Base-by-base conservation (phyloP, 2,329 filamentous ascomycete genomes). In the Rhinocladiella similis region DNA sequence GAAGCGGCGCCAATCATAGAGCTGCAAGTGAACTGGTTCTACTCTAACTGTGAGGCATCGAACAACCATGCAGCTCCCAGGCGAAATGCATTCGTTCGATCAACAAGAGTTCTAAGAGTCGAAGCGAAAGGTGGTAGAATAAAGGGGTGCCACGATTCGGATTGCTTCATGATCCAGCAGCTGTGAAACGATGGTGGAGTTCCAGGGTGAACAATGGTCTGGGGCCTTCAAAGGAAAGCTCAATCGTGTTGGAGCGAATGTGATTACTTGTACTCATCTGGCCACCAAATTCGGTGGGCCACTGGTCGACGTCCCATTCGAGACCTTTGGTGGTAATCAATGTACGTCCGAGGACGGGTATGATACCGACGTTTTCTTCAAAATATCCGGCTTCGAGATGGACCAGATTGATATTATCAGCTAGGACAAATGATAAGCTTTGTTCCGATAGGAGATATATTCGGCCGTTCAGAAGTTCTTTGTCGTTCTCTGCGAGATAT, bases 261-360 rank as follows among this genome's bases (percentile, higher is more conserved):
- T 91, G 87, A 72, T 94, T 94, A 72, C 89, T 94, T 55, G 90
- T 93, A 69, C 89, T 92, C 57, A 93, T 68, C 63, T 82, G 80
- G 0, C 85, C 86, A 6, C 89, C 88, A 69, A 94, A 88, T 66
- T 83, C 79, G 1, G 89, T 96, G 63, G 82, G 75, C 91, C 93
- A 96, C 58, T 90, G 78, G 57, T 79, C 70, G 1, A 99, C 89
- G 73, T 99, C 91, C 94, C 94, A 99, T 69, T 96, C 87, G 18
- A 97, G 77, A 0, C 94, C 94, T 13, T 78, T 75, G 0, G 90
- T 95, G 6, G 85, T 87, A 65, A 99, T 91, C n/a, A 80, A 72
- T 46, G 89, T 87, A 2, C 86, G 83, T n/a, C 87, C 89, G 54
- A 86, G 88, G 19, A 97, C 75, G 0, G 94, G 94, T 38, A 99